These are phyloP conservation scores for Ajuga chamaepitys DNA, from an alignment of 257 asterid species.

Conservation along the genomic window DNA sequence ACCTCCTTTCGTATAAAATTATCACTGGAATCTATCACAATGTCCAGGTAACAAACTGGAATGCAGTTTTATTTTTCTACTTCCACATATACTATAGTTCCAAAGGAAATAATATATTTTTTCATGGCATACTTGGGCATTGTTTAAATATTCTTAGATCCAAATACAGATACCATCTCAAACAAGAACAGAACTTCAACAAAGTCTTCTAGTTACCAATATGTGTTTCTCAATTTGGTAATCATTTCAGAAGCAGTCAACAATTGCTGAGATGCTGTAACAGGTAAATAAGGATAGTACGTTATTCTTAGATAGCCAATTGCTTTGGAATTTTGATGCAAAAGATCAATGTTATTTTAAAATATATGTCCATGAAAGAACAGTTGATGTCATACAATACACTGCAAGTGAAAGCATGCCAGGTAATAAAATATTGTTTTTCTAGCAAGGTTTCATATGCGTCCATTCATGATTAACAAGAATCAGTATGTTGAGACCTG, in stretches of 20 bases:
- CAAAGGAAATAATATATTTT: not conserved
- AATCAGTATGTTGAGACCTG: constrained; percentile 38
- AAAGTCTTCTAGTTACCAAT: not conserved
- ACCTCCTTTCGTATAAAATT: not conserved
- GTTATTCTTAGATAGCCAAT: constrained; percentile 3
- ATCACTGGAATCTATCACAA: not conserved
- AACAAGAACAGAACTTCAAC: constrained; percentile 1
- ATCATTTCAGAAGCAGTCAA: not conserved
- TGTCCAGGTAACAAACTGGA: not conserved
- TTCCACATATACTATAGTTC: not conserved
- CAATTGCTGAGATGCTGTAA: constrained; percentile 5
- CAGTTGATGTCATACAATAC: not conserved
- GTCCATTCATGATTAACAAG: constrained; percentile 8
- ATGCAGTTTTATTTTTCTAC: not conserved
- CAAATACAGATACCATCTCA: not conserved
- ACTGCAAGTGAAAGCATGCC: constrained; percentile 2
- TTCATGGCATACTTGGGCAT: not conserved
- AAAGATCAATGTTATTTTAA: constrained; percentile 6
- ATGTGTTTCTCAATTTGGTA: not conserved
- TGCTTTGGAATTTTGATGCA: constrained; percentile 1
- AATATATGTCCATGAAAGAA: not conserved
- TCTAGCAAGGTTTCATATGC: not conserved
- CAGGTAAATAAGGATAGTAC: not conserved
- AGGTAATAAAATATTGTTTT: not conserved
- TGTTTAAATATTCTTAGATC: too few species aligned